phyloP scores from a whole-genome alignment of 1,284 basidiomycete species.

The Sporisorium scitamineum region DNA sequence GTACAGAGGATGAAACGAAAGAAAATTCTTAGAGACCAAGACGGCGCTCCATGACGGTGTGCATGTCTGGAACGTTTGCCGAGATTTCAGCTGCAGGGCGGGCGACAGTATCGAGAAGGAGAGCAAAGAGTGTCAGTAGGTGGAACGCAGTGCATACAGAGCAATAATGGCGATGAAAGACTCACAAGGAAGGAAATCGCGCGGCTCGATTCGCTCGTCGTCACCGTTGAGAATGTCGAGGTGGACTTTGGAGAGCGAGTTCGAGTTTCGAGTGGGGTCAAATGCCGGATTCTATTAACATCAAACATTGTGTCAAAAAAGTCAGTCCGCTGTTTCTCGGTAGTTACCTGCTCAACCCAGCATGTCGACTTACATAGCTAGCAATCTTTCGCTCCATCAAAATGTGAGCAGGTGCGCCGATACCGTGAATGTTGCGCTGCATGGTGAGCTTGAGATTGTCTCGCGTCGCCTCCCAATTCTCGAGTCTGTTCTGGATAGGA shows the following conservation, averaged over 20 bases:
- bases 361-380: slow-evolving; percentile 78
- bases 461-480: slow-evolving; percentile 86
- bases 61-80: slow-evolving; percentile 29
- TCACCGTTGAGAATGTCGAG: slow-evolving; percentile 66
- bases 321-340: background rate
- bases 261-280: slow-evolving; percentile 28
- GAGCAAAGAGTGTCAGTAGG: slow-evolving; percentile 2
- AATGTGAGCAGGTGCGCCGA: slow-evolving; percentile 86
- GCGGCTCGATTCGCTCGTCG: slow-evolving; percentile 64
- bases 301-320: background rate
- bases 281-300: slow-evolving; percentile 33
- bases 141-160: background rate
- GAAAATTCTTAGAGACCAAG: slow-evolving; percentile 35
- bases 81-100: slow-evolving; percentile 34
- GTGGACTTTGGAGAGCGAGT: slow-evolving; percentile 60
- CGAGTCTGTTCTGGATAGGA: slow-evolving; percentile 65
- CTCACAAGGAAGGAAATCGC: slow-evolving; percentile 66
- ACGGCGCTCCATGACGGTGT: slow-evolving; percentile 48
- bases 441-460: slow-evolving; percentile 86
- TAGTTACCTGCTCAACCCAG: background rate
- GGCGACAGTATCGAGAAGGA: background rate
- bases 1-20: slow-evolving; percentile 17
- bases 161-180: background rate
- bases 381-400: slow-evolving; percentile 95
- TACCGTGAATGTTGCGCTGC: slow-evolving; percentile 84